These are phyloP conservation scores for Biscogniauxia sp. DNA, from an alignment of 2,329 filamentous ascomycete genomes.

Conservation along the genomic window DNA sequence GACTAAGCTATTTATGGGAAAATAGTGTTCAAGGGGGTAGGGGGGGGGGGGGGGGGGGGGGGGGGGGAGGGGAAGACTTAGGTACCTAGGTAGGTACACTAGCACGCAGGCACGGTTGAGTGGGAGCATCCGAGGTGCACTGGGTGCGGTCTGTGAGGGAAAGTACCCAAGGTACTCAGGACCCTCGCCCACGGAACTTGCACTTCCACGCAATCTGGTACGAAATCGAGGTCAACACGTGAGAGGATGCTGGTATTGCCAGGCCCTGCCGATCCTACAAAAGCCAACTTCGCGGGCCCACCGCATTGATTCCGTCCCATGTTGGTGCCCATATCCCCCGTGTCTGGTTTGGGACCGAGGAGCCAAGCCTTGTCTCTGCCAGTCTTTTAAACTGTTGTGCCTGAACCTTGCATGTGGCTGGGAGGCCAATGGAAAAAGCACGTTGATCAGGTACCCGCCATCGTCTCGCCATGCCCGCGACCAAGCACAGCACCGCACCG, in stretches of 20 bases:
- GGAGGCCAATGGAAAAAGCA: neutral
- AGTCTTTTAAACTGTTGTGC: neutral
- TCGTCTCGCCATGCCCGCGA: neutral
- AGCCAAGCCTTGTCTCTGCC: neutral
- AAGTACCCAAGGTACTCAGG: neutral
- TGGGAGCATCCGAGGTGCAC: neutral
- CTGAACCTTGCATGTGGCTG: conserved; percentile 1
- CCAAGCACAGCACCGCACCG: neutral
- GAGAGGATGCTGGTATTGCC: neutral
- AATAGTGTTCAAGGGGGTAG: neutral
- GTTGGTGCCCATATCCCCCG: neutral
- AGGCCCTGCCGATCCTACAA: neutral
- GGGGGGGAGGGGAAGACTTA: too few species aligned
- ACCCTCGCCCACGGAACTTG: neutral
- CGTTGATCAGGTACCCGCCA: conserved; percentile 1
- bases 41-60: too few species aligned
- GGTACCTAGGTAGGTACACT: too few species aligned
- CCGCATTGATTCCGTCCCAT: neutral
- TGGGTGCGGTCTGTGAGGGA: neutral
- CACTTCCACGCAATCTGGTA: neutral
- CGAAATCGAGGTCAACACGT: neutral
- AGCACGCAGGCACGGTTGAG: neutral
- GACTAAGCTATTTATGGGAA: neutral
- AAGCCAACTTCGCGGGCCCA: neutral
- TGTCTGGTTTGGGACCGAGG: neutral